phyloP scores from a whole-genome alignment of 768 basidiomycete species.

The Hortiboletus flavorubellus region DNA sequence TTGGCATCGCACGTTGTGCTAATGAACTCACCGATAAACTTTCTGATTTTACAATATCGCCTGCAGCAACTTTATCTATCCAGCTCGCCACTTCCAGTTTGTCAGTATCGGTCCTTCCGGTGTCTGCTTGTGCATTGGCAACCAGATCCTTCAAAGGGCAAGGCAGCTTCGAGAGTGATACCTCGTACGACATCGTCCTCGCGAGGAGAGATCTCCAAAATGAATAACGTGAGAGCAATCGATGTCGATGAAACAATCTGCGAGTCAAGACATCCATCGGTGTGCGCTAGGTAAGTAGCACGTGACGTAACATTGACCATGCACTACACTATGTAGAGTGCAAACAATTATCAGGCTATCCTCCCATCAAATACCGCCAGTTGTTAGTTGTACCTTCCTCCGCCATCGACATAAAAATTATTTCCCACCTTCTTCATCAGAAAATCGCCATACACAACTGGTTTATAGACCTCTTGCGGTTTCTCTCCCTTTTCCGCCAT shows the following conservation, averaged over 20 bases:
- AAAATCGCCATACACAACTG: constrained; percentile 78
- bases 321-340: too few species aligned
- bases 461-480: constrained; percentile 35
- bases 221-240: constrained; percentile 12
- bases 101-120: constrained; percentile 60
- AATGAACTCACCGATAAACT: constrained; percentile 45
- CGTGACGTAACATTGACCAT: constrained; percentile 27
- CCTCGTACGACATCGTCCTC: constrained; percentile 52
- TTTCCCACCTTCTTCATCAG: constrained; percentile 65
- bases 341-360: background rate
- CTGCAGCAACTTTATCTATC: constrained; percentile 61
- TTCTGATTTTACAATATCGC: constrained; percentile 45
- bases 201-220: constrained; percentile 11
- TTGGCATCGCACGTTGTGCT: background rate
- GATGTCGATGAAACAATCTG: constrained; percentile 23
- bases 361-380: background rate
- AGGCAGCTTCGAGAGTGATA: constrained; percentile 44
- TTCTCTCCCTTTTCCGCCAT: constrained; percentile 8
- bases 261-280: constrained; percentile 18
- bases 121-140: constrained; percentile 29
- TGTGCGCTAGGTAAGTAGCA: constrained; percentile 9
- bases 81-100: constrained; percentile 62
- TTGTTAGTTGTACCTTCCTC: constrained; percentile 31
- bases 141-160: constrained; percentile 58
- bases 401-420: constrained; percentile 57